A percentile compares a stretch with the other conserved stretches of the same genome.
phyloP scores from a whole-genome alignment of 2,329 filamentous ascomycete species.

The Fonsecaea multimorphosa region DNA sequence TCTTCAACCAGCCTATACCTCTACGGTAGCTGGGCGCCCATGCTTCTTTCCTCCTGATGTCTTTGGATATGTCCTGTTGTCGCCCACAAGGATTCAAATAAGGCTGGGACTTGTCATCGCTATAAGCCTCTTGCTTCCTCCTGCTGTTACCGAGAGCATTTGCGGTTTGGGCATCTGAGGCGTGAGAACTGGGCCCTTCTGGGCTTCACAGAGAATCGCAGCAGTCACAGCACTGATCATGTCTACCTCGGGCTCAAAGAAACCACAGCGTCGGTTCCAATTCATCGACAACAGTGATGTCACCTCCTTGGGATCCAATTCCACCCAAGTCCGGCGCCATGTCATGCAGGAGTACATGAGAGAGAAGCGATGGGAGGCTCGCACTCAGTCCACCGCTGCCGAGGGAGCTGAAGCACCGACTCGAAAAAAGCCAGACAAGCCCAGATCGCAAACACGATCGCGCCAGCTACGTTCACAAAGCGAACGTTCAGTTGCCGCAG shows the following conservation, averaged over 20 bases:
- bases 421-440: constrained; percentile 19
- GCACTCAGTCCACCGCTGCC: constrained; percentile 14
- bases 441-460: constrained; percentile 8
- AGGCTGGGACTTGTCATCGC: neutral
- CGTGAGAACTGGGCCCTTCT: neutral
- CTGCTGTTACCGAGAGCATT: neutral
- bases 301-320: constrained; percentile 43
- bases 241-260: constrained; percentile 17
- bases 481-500: neutral
- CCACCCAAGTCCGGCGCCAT: constrained; percentile 52
- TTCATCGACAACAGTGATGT: constrained; percentile 51
- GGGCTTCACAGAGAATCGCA: neutral
- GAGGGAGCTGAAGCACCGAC: constrained; percentile 3
- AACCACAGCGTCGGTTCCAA: constrained; percentile 44
- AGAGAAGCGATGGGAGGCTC: constrained; percentile 26
- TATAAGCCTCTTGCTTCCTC: constrained; percentile 1
- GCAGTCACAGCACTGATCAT: constrained; percentile 1
- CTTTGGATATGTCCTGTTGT: neutral
- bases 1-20: neutral
- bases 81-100: neutral
- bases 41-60: constrained; percentile 7
- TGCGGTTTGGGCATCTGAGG: neutral
- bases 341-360: constrained; percentile 48
- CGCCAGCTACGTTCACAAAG: constrained; percentile 1
- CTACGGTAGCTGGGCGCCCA: neutral